phyloP scores from a whole-genome alignment of 2,329 filamentous ascomycete species.

The Colletotrichum spaethianum region DNA sequence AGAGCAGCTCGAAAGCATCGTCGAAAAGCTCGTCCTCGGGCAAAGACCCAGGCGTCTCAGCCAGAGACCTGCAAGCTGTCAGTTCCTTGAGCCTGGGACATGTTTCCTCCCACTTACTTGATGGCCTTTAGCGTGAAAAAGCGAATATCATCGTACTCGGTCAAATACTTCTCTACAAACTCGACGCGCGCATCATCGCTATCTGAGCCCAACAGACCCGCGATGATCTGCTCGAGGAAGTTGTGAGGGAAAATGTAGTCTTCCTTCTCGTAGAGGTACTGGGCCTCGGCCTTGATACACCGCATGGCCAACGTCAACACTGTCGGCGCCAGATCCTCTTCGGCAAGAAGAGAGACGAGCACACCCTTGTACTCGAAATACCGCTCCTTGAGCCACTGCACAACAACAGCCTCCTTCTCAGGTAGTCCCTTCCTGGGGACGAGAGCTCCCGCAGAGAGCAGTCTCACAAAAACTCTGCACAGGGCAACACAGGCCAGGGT shows the following conservation, averaged over 20 bases:
- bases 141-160: conserved; percentile 86
- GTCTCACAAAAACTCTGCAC: conserved; percentile 86
- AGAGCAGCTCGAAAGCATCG: conserved; percentile 73
- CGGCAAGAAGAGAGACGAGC: conserved; percentile 73
- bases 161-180: conserved; percentile 84
- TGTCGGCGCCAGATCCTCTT: conserved; percentile 76
- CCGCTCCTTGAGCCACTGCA: conserved; percentile 83
- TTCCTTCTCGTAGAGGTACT: conserved; percentile 70
- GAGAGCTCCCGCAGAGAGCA: conserved; percentile 82
- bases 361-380: conserved; percentile 78
- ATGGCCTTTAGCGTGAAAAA: conserved; percentile 85
- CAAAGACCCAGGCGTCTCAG: conserved; percentile 42
- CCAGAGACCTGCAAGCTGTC: conserved; percentile 50
- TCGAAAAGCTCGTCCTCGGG: conserved; percentile 61
- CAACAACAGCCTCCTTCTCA: conserved; percentile 82
- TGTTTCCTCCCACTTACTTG: conserved; percentile 67
- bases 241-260: conserved; percentile 79
- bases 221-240: conserved; percentile 77
- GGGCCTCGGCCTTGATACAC: conserved; percentile 83
- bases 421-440: conserved; percentile 74
- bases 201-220: conserved; percentile 70
- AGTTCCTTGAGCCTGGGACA: conserved; percentile 14
- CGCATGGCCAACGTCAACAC: conserved; percentile 87
- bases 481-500: conserved; percentile 83
- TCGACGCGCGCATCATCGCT: conserved; percentile 75